These are phyloP conservation scores for Fusarium vanettenii DNA, from an alignment of 2,329 filamentous ascomycete species.

Conservation along the genomic window DNA sequence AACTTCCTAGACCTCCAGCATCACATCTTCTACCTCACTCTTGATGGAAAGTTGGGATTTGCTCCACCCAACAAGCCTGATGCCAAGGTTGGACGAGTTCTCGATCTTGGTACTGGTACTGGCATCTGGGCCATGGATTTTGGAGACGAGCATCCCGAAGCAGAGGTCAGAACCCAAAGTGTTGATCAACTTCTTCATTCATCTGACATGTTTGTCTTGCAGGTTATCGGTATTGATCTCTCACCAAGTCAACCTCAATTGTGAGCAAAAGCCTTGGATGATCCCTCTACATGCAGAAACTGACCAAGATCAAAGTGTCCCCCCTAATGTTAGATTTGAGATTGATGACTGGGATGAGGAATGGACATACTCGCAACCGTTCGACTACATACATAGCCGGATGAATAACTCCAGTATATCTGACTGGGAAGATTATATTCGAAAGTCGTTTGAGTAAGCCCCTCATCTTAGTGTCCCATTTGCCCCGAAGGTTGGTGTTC, in stretches of 20 bases:
- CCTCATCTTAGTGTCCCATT: background rate
- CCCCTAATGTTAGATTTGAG: constrained; percentile 11
- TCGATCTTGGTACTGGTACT: constrained; percentile 18
- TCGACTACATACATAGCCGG: constrained; percentile 17
- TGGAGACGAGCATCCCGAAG: constrained; percentile 13
- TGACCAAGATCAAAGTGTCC: constrained; percentile 2
- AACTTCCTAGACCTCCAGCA: constrained; percentile 5
- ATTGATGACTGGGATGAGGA: constrained; percentile 16
- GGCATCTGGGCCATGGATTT: constrained; percentile 16
- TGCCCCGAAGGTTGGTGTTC: background rate
- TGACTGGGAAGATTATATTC: constrained; percentile 7
- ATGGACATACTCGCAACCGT: constrained; percentile 5
- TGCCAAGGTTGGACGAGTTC: background rate
- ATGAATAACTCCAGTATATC: constrained; percentile 9
- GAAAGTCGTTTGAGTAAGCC: constrained; percentile 1
- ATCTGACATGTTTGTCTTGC: background rate
- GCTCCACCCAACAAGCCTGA: background rate
- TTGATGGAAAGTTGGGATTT: constrained; percentile 12
- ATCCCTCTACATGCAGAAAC: background rate
- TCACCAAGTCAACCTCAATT: constrained; percentile 12
- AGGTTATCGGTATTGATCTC: constrained; percentile 17
- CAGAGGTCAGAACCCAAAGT: background rate
- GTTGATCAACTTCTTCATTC: background rate
- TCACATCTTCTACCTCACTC: constrained; percentile 18
- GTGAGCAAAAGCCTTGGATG: background rate